Evolutionary conservation across 2,329 filamentous ascomycete species (phyloP).

Genomic region (Davidsoniella neocaledoniae): DNA sequence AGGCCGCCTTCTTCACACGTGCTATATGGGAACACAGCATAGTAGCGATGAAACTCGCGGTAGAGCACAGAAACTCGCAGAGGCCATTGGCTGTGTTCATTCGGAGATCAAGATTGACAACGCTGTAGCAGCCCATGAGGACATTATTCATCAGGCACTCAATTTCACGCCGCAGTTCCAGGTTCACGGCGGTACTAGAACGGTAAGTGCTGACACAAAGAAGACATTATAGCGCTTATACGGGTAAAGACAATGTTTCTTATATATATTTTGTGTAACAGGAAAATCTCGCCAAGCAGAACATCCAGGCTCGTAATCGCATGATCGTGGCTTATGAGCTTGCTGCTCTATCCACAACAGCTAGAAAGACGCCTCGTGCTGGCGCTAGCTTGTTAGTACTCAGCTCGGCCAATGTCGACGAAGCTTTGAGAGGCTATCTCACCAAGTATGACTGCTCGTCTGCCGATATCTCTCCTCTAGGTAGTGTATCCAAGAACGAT

Average conservation of each 20-base stretch:
- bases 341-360: slow-evolving; percentile 42
- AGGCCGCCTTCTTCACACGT: slow-evolving; percentile 23
- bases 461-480: slow-evolving; percentile 40
- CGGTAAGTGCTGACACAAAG: slow-evolving; percentile 14
- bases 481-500: slow-evolving; percentile 41
- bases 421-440: slow-evolving; percentile 31
- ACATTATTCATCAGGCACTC: slow-evolving; percentile 17
- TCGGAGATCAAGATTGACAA: slow-evolving; percentile 58
- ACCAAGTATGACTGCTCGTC: slow-evolving; percentile 23
- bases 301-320: slow-evolving; percentile 47
- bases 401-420: slow-evolving; percentile 44
- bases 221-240: neutral
- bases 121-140: slow-evolving; percentile 37
- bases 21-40: slow-evolving; percentile 46
- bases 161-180: slow-evolving; percentile 25
- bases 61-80: slow-evolving; percentile 42
- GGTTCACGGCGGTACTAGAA: slow-evolving; percentile 37
- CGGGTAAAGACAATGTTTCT: neutral
- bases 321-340: slow-evolving; percentile 50
- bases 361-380: slow-evolving; percentile 31
- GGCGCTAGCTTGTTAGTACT: slow-evolving; percentile 45
- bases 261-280: neutral
- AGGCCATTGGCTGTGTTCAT: slow-evolving; percentile 54
- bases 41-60: slow-evolving; percentile 39
- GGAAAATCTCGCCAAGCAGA: slow-evolving; percentile 49